phyloP scores from a whole-genome alignment of 2,329 filamentous ascomycete species.

The Sporothrix phasma region DNA sequence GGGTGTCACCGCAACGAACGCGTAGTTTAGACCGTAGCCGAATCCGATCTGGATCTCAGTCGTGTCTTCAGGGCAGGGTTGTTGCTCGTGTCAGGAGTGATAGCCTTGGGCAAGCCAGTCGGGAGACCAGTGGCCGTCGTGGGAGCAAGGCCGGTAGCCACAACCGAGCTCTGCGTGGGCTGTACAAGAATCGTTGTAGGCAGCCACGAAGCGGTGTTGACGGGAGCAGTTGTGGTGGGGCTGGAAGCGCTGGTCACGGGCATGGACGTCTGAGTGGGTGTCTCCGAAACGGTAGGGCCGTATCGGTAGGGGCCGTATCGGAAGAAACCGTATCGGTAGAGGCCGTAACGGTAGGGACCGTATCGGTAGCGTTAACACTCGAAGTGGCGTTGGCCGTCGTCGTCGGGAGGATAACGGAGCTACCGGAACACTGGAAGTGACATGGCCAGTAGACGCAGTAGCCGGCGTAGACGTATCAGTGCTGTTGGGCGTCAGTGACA shows the following conservation, averaged over 20 bases:
- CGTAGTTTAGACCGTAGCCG: slow-evolving; percentile 68
- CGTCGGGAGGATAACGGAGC: slow-evolving; percentile 4
- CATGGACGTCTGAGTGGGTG: not conserved
- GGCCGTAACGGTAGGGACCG: not conserved
- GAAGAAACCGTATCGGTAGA: not conserved
- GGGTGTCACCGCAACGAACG: slow-evolving; percentile 63
- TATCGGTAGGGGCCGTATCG: too few relatives aligned
- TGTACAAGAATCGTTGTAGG: slow-evolving; percentile 54
- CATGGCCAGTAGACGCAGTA: not conserved
- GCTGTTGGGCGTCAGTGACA: slow-evolving; percentile 1
- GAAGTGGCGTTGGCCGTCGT: slow-evolving; percentile 18
- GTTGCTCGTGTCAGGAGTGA: slow-evolving; percentile 56
- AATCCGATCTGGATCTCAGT: slow-evolving; percentile 79
- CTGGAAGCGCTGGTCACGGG: not conserved
- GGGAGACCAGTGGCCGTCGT: slow-evolving; percentile 47
- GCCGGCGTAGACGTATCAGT: slow-evolving; percentile 6
- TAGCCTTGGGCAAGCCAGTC: slow-evolving; percentile 60
- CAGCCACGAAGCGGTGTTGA: slow-evolving; percentile 32
- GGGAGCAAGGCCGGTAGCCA: slow-evolving; percentile 29
- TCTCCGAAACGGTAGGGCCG: not conserved
- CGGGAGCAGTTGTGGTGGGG: not conserved
- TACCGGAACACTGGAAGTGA: not conserved
- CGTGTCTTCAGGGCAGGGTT: slow-evolving; percentile 49
- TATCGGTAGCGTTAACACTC: not conserved
- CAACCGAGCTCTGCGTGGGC: slow-evolving; percentile 33